Conservation (phyloP, 306 rosid genomes). For the cucumber (Cucumis sativus) region Cucumber_9930_V3 NC_026659.2:25917501-25918000, state of each 20-base stretch:
- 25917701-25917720: not conserved
- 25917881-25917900: too few species aligned
- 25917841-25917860: not conserved
- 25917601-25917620: slow-evolving; percentile 3
- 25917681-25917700: not conserved
- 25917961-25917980: too few species aligned
- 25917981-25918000: too few species aligned
- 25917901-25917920: too few species aligned
- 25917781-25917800: not conserved
- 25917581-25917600: not conserved
- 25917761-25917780: too few species aligned
- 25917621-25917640: not conserved
- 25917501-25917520: not conserved
- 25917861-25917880: too few species aligned
- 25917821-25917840: not conserved
- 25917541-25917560: not conserved
- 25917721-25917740: not conserved
- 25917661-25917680: not conserved
- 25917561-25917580: not conserved
- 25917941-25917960: too few species aligned
- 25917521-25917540: not conserved
- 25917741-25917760: not conserved
- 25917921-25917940: too few species aligned
- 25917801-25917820: not conserved
- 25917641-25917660: not conserved